Evolutionary conservation across 768 basidiomycete genomes (phyloP).

Genomic region (Suillus placidus): DNA sequence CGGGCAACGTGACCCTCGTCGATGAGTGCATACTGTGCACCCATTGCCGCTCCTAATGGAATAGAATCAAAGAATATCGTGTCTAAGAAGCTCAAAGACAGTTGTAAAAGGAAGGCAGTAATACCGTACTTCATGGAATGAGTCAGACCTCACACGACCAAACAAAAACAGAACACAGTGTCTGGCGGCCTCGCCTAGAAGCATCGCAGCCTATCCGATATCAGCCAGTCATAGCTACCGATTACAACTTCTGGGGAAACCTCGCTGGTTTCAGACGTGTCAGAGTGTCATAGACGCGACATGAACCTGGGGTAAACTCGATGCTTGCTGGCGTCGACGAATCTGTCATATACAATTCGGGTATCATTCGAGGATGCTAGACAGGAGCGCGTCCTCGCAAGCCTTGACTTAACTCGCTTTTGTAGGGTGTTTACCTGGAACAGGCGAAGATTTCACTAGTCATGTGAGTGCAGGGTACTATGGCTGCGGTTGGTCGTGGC

Average conservation of each 20-base stretch:
- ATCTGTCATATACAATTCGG: background rate
- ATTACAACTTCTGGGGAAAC: too few species aligned
- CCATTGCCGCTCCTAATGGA: constrained; percentile 56
- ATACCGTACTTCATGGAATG: too few species aligned
- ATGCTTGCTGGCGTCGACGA: background rate
- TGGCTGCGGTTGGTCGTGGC: too few species aligned
- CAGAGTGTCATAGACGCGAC: too few species aligned
- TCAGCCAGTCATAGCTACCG: too few species aligned
- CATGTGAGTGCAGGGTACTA: too few species aligned
- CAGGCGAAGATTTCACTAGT: background rate
- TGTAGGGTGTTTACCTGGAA: background rate
- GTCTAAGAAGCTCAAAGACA: constrained; percentile 1
- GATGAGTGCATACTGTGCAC: constrained; percentile 71
- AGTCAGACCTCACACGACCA: background rate
- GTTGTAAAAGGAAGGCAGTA: background rate
- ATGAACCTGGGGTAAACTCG: constrained; percentile 30
- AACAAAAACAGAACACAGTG: background rate
- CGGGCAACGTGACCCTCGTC: constrained; percentile 78
- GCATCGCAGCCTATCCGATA: too few species aligned
- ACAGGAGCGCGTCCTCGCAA: too few species aligned
- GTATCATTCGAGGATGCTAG: too few species aligned
- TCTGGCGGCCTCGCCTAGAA: too few species aligned
- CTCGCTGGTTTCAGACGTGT: too few species aligned
- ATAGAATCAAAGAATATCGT: background rate
- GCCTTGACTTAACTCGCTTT: background rate